A percentile compares a stretch with the other conserved stretches of the same genome.
Conservation (phyloP, 2,329 filamentous ascomycete genomes). For the Aspergillus sp. region DNA sequence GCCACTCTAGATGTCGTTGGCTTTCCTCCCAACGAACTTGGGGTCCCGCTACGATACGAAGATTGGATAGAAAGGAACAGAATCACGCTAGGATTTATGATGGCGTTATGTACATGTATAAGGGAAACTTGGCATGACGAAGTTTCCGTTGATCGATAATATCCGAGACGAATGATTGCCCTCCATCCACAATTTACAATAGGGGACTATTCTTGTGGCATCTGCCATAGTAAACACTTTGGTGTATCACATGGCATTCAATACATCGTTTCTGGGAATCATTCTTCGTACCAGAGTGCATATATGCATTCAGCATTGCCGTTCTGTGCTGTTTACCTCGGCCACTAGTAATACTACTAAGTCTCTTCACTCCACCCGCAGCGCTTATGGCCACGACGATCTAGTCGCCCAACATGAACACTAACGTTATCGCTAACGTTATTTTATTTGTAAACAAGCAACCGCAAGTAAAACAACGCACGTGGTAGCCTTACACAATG, state of each 20-base stretch:
- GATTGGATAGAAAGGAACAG: no score
- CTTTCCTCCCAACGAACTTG: no score
- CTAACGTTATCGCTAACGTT: no score
- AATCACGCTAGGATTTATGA: no score
- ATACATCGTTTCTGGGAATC: not conserved
- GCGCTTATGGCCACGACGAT: not conserved
- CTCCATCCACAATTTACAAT: not conserved
- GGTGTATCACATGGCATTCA: not conserved
- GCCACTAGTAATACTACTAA: no score
- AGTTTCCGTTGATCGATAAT: not conserved
- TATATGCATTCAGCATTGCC: no score
- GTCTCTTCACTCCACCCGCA: not conserved
- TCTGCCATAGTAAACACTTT: not conserved
- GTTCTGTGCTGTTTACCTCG: no score
- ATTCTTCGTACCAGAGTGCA: no score
- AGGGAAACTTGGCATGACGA: not conserved
- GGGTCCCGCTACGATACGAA: no score
- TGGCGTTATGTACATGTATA: not conserved
- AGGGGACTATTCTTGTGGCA: not conserved
- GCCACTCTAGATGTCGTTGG: no score
- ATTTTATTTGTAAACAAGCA: not conserved
- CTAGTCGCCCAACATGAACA: not conserved
- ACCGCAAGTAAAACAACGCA: not conserved
- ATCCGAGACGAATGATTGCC: not conserved
- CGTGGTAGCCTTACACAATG: not conserved